Evolutionary conservation across 2,329 filamentous ascomycete genomes (phyloP).

Genomic region (Onygena corvina): DNA sequence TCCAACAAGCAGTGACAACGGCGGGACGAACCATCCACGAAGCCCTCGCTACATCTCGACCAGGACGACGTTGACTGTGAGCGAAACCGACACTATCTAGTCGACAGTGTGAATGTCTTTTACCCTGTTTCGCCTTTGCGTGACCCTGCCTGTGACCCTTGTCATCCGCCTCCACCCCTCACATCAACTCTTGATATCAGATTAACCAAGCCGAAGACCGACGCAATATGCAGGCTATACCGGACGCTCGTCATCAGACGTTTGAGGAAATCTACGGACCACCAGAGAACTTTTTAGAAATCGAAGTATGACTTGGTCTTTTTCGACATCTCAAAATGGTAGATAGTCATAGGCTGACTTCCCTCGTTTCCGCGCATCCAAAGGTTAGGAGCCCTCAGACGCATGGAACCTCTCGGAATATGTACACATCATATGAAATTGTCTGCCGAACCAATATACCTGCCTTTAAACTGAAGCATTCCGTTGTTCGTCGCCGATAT

Average conservation of each 20-base stretch:
- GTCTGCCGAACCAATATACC: constrained; percentile 97
- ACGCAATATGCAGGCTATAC: constrained; percentile 47
- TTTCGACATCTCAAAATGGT: neutral
- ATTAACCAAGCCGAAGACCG: neutral
- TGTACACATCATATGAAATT: constrained; percentile 99
- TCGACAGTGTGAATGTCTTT: too few species aligned
- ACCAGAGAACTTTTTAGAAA: constrained; percentile 97
- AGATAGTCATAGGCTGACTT: constrained; percentile 8
- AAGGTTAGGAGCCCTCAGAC: constrained; percentile 89
- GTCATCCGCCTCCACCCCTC: neutral
- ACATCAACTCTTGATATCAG: neutral
- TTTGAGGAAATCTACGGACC: constrained; percentile 99
- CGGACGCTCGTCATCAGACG: constrained; percentile 69
- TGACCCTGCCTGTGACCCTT: too few species aligned
- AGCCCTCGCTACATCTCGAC: too few species aligned
- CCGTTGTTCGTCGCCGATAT: constrained; percentile 81
- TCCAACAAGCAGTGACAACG: too few species aligned
- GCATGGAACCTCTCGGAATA: constrained; percentile 82
- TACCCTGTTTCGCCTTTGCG: too few species aligned
- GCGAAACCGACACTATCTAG: too few species aligned
- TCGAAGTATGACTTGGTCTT: constrained; percentile 49
- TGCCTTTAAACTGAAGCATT: constrained; percentile 89
- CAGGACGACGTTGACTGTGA: too few species aligned
- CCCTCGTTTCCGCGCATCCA: constrained; percentile 16
- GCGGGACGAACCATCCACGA: too few species aligned